Base-by-base conservation (phyloP, 2,329 filamentous ascomycete species). In the Elsinoe fawcettii region DNA sequence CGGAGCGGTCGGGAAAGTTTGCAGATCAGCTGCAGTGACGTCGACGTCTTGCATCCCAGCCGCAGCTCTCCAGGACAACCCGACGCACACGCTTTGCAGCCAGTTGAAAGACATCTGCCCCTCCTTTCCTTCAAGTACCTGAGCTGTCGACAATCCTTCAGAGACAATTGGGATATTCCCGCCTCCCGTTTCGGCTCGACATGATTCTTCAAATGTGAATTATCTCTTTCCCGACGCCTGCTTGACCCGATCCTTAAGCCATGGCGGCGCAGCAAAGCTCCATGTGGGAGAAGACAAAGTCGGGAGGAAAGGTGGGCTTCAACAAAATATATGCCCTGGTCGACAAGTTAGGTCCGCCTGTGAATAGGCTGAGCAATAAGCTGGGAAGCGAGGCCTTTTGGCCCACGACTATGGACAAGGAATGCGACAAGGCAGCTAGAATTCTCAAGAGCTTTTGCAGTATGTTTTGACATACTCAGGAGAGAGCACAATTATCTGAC, bases 381-480 rank as follows among this genome's bases (percentile, higher is more conserved):
- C 77, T 95, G 36, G 90, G 90, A 58, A 80, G 80, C 27, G 90
- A 95, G 69, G 84, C 87, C 22, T 92, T 92, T 66, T 93, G 88
- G 88, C 90, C 90, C 2, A 86, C 87, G 30, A 87, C 85, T 1
- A 77, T 96, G 54, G 91, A 96, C 69, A 86, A 87, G 64, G 91
- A 96, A 76, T 88, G 87, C 71, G 89, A 96, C 73, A 96, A 96
- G 74, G 88, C 90, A 47, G 90, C 90, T 59, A 80, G 90, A 58
- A 96, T 96, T 60, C 73, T 96, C 54, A 87, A 90, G 69, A 92
- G 88, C 30, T 96, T 96, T 73, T 95, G 90, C 77, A 88, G 86
- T 88, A 78, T 66, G 83, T 77, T 20, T 36, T 12, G 41, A 44
- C 14, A 18, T 16, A 11, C 18, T 20, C 37, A 20, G 4, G 9